Evolutionary conservation across 306 rosid genomes (phyloP).

Genomic region (Potentilla sterilis): DNA sequence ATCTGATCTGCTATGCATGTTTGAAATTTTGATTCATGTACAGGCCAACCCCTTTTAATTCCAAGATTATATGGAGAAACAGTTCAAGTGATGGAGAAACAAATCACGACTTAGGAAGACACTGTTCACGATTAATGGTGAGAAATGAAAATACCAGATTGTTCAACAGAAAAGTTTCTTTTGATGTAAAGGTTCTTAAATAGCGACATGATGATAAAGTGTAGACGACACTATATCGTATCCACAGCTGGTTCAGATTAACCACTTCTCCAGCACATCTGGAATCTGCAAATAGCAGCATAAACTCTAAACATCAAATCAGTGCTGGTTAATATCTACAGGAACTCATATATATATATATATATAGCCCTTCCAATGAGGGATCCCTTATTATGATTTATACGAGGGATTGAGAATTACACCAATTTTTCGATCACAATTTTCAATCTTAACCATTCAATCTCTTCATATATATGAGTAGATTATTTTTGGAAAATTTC

Average conservation of each 20-base stretch:
- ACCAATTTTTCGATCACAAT: too few species aligned
- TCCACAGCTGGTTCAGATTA: conserved; percentile 27
- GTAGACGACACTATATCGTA: neutral
- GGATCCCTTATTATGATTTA: too few species aligned
- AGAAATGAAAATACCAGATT: neutral
- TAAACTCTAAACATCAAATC: conserved; percentile 16
- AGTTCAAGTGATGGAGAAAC: conserved; percentile 7
- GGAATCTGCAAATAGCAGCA: conserved; percentile 9
- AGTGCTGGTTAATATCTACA: conserved; percentile 5
- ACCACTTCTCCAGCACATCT: conserved; percentile 22
- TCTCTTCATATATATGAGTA: too few species aligned
- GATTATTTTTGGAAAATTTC: too few species aligned
- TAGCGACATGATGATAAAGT: neutral
- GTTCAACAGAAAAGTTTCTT: neutral
- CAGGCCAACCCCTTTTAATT: neutral
- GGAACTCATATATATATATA: neutral
- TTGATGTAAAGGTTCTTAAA: conserved; percentile 6
- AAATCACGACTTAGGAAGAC: neutral
- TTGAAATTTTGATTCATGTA: neutral
- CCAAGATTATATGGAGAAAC: conserved; percentile 1
- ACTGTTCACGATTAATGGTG: neutral
- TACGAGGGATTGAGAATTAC: too few species aligned
- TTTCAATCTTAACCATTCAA: too few species aligned
- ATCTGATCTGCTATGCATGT: neutral
- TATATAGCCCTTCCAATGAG: too few species aligned